Evolutionary conservation across 345 rosid genomes (phyloP).

Genomic region (Kernera saxatilis): DNA sequence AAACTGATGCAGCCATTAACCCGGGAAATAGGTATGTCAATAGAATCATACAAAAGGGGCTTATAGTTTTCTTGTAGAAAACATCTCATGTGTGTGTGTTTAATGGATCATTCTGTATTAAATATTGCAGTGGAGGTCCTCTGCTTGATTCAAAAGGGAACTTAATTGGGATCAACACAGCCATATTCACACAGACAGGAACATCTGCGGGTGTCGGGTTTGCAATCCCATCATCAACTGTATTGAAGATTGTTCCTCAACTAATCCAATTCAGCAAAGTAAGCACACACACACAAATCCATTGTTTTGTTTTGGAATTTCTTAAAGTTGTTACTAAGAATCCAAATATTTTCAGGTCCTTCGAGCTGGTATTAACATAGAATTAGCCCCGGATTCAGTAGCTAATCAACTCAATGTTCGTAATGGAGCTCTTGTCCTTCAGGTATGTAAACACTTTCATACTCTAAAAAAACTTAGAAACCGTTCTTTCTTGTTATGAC

Average conservation of each 20-base stretch:
- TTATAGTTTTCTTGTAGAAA: neutral
- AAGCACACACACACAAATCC: constrained; percentile 17
- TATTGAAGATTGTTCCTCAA: constrained; percentile 85
- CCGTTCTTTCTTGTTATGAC: constrained; percentile 26
- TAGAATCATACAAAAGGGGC: neutral
- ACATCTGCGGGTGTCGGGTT: constrained; percentile 97
- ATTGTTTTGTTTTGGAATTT: neutral
- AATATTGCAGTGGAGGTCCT: constrained; percentile 81
- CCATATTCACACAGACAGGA: constrained; percentile 91
- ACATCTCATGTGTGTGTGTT: neutral
- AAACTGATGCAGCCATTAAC: constrained; percentile 98
- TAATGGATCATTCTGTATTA: neutral
- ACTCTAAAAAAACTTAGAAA: neutral
- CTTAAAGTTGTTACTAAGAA: constrained; percentile 3
- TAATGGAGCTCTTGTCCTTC: constrained; percentile 82
- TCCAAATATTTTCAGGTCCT: constrained; percentile 47
- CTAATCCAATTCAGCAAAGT: constrained; percentile 80
- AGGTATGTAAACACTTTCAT: constrained; percentile 35
- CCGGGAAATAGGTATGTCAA: constrained; percentile 81
- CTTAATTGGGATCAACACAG: constrained; percentile 86
- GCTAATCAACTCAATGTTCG: constrained; percentile 93
- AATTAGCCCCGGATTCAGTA: constrained; percentile 76
- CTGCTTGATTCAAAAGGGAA: constrained; percentile 86
- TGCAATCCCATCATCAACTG: constrained; percentile 92
- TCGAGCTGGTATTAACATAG: constrained; percentile 79